Base-by-base conservation (phyloP, 139 green algal species). In the Monoraphidium neglectum region DNA sequence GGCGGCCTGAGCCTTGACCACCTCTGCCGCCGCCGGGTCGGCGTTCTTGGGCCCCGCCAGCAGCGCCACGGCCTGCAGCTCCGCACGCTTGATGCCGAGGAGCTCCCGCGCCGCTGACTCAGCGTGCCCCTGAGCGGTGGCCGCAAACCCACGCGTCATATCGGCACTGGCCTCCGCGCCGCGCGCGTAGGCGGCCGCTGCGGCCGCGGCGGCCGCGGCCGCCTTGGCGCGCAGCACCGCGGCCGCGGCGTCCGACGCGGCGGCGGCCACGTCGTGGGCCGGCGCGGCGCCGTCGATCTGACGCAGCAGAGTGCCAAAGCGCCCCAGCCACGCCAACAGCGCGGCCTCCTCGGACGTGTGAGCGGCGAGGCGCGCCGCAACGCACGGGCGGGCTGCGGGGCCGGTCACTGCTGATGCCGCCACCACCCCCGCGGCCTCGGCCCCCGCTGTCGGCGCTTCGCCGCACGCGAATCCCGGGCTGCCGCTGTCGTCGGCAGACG, bases 1-100 rank as follows among this genome's bases (percentile, higher is more conserved):
- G 37, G 86, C 79, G 28, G 83, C 71, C 75, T 93, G 87, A 33
- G 79, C 84, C 67, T 91, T 91, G 53, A 94, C 80, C 61, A 94
- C 59, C 75, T 90, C 82, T 1, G 77, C 80, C 2, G 87, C 82
- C 32, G 85, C 85, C 18, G 83, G 76, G 62, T 93, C 88, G 12
- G 70, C 76, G 53, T 87, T 84, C 68, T 88, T 86, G 35, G 76
- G 38, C 16, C 81, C 83, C 1, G 76, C 69, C 47, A 94, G 69
- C 79, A 92, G 62, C 26, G 79, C 82, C 49, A 77, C 59, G 8
- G 88, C 91, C 69, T 90, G 81, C 16, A 93, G 77, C 83, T 95
- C 89, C 1, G 91, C 89, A 30, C 79, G 84, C 78, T 93, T 93
- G 33, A 83, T 84, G 0, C 69, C 68, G 37, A 95, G 84, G 78